Evolutionary conservation across 164 flowering plant species (phyloP).

Genomic region (Aristolochia fimbriata): DNA sequence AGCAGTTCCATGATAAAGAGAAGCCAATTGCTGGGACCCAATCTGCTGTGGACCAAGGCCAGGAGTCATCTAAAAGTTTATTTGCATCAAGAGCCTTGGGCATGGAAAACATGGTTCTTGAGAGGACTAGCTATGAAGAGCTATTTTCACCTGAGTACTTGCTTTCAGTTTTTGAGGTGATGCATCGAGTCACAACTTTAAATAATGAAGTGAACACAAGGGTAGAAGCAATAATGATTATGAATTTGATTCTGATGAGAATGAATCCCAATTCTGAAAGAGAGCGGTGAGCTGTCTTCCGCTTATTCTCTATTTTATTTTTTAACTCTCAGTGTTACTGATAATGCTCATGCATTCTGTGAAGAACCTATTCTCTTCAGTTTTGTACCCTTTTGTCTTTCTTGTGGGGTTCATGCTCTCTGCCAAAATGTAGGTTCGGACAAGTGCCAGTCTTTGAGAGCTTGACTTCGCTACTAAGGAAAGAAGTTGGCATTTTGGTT

Average conservation of each 20-base stretch:
- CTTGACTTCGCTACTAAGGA: constrained; percentile 42
- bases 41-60: constrained; percentile 8
- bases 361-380: not conserved
- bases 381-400: not conserved
- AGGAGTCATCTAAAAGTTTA: constrained; percentile 11
- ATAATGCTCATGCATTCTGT: not conserved
- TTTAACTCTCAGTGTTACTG: not conserved
- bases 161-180: constrained; percentile 45
- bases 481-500: constrained; percentile 53
- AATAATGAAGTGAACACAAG: constrained; percentile 33
- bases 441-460: constrained; percentile 29
- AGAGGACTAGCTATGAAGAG: not conserved
- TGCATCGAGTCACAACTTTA: constrained; percentile 36
- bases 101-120: constrained; percentile 12
- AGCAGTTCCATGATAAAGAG: constrained; percentile 16
- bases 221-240: constrained; percentile 61
- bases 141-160: constrained; percentile 21
- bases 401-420: constrained; percentile 2
- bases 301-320: not conserved
- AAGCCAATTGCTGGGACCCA: constrained; percentile 9
- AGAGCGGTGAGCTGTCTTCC: constrained; percentile 41
- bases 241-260: constrained; percentile 66
- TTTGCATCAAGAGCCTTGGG: constrained; percentile 11
- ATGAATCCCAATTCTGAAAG: constrained; percentile 51
- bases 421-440: constrained; percentile 56